phyloP scores from a whole-genome alignment of 176 grass and related monocot genomes.

The Zoysia pacifica region DNA sequence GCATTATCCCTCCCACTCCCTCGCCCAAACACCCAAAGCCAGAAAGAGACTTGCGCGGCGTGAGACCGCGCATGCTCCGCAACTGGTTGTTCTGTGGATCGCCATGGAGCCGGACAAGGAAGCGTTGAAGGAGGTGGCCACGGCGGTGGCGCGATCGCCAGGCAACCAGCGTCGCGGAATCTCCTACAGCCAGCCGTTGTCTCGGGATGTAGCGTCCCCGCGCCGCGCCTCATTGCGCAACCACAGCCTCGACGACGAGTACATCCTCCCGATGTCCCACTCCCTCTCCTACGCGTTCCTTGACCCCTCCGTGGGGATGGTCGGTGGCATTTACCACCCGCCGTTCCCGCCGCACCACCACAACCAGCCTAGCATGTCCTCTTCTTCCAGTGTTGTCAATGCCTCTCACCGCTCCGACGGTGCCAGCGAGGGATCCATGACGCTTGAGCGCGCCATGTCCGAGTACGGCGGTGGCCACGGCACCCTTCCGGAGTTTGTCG shows the following conservation, averaged over 20 bases:
- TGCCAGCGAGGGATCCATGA: conserved; percentile 58
- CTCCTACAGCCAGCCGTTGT: conserved; percentile 85
- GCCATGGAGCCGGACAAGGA: conserved; percentile 44
- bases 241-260: conserved; percentile 74
- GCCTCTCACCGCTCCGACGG: conserved; percentile 22
- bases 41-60: background rate
- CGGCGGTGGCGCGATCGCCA: conserved; percentile 2
- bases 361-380: conserved; percentile 36
- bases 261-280: conserved; percentile 33
- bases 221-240: conserved; percentile 65
- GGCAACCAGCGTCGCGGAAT: conserved; percentile 55
- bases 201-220: conserved; percentile 52
- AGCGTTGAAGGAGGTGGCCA: conserved; percentile 36
- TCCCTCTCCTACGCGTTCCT: conserved; percentile 39
- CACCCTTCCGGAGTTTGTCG: conserved; percentile 74
- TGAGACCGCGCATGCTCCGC: background rate
- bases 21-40: background rate
- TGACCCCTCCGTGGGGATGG: conserved; percentile 22
- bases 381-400: background rate
- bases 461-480: conserved; percentile 70
- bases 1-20: conserved; percentile 46
- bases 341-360: conserved; percentile 44
- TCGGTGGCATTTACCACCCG: conserved; percentile 21
- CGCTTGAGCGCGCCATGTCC: conserved; percentile 83
- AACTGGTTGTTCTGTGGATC: conserved; percentile 2